phyloP scores from a whole-genome alignment of 2,329 filamentous ascomycete genomes.

The Thelonectria blattea region DNA sequence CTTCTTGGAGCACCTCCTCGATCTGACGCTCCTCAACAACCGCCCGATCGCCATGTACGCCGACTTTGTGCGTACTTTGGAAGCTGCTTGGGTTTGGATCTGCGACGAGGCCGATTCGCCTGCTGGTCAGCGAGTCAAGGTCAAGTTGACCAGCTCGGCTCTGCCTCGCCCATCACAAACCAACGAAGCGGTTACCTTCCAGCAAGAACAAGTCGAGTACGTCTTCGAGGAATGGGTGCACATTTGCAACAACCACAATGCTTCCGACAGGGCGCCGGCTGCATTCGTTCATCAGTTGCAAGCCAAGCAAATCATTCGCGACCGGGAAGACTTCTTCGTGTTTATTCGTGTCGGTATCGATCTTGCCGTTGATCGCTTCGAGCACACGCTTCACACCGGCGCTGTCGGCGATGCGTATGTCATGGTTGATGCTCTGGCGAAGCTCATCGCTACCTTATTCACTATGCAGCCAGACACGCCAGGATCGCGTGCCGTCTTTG shows the following conservation, averaged over 20 bases:
- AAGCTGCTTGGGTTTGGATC: slow-evolving; percentile 83
- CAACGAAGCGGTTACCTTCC: slow-evolving; percentile 61
- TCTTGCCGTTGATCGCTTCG: slow-evolving; percentile 77
- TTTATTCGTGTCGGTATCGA: slow-evolving; percentile 87
- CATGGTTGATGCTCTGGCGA: slow-evolving; percentile 80
- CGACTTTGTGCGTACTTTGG: slow-evolving; percentile 84
- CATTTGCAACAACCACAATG: slow-evolving; percentile 77
- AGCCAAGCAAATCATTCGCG: slow-evolving; percentile 72
- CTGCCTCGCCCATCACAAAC: slow-evolving; percentile 48
- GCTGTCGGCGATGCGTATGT: slow-evolving; percentile 63
- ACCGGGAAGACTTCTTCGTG: slow-evolving; percentile 75
- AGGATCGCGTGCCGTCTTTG: slow-evolving; percentile 70
- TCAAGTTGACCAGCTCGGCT: slow-evolving; percentile 57
- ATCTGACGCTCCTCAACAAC: slow-evolving; percentile 79
- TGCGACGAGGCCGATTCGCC: slow-evolving; percentile 70
- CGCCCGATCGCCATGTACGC: slow-evolving; percentile 79
- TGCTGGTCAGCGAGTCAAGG: slow-evolving; percentile 73
- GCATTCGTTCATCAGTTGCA: slow-evolving; percentile 88
- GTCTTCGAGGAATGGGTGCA: slow-evolving; percentile 95
- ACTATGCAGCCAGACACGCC: slow-evolving; percentile 71
- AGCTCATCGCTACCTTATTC: slow-evolving; percentile 78
- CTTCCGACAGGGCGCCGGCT: slow-evolving; percentile 72
- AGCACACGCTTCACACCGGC: slow-evolving; percentile 69
- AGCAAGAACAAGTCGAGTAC: slow-evolving; percentile 88
- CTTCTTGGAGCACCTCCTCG: slow-evolving; percentile 80